Conservation (phyloP, 2,329 filamentous ascomycete genomes). For the Zalaria sp. region DNA sequence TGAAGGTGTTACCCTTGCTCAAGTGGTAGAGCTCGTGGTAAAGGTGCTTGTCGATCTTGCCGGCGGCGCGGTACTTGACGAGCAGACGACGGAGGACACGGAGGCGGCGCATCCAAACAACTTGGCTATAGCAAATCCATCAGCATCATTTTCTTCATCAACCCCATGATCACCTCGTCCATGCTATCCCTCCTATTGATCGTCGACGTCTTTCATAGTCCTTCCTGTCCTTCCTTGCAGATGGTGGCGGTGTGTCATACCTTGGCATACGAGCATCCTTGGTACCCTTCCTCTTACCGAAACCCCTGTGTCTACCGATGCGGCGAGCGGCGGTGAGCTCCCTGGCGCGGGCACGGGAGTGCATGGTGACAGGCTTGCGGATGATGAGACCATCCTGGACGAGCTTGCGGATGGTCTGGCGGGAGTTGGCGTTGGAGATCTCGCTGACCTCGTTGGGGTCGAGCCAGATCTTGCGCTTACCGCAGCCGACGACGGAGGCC, state of each 20-base stretch:
- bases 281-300: slow-evolving; percentile 99
- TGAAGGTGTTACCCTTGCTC: slow-evolving; percentile 99
- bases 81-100: slow-evolving; percentile 97
- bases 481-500: slow-evolving; percentile 95
- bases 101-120: slow-evolving; percentile 99
- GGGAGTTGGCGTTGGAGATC: slow-evolving; percentile 99
- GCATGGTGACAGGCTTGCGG: slow-evolving; percentile 99
- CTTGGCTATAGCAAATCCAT: slow-evolving; percentile 50
- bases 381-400: slow-evolving; percentile 99
- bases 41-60: slow-evolving; percentile 99
- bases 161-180: background rate
- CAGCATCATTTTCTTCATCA: slow-evolving; percentile 9
- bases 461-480: slow-evolving; percentile 99
- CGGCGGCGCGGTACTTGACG: slow-evolving; percentile 98
- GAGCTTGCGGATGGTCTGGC: slow-evolving; percentile 99
- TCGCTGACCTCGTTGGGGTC: slow-evolving; percentile 98
- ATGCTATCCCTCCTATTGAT: background rate
- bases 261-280: slow-evolving; percentile 98
- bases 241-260: slow-evolving; percentile 38
- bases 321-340: slow-evolving; percentile 88
- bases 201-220: background rate
- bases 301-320: slow-evolving; percentile 94
- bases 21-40: slow-evolving; percentile 99
- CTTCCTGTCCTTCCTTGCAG: background rate
- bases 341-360: slow-evolving; percentile 92